Percentiles rank a stretch among this genome's conserved stretches.
These are phyloP conservation scores for Mycena chlorophos DNA, from an alignment of 768 basidiomycete species.

Conservation along the genomic window DNA sequence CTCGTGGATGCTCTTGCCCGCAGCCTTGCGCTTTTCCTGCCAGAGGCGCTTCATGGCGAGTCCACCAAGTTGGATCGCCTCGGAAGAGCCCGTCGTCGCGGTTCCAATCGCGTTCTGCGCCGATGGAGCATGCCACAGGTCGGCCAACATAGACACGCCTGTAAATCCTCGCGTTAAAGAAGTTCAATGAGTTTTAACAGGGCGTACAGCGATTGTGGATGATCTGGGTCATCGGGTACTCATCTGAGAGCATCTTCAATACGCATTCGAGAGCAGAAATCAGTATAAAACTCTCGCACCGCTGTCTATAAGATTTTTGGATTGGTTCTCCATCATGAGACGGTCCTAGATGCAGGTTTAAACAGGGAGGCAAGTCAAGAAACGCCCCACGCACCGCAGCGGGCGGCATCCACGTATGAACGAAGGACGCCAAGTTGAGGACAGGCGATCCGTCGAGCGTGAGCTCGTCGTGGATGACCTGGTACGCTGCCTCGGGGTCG, in stretches of 20 bases:
- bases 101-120: slow-evolving; percentile 65
- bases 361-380: too few species aligned
- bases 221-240: too few species aligned
- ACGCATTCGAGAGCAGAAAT: too few species aligned
- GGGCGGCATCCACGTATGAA: slow-evolving; percentile 62
- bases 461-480: slow-evolving; percentile 61
- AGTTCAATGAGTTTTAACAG: not conserved
- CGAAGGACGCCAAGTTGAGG: slow-evolving; percentile 65
- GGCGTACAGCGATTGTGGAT: slow-evolving; percentile 53
- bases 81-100: slow-evolving; percentile 70
- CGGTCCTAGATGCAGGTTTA: not conserved
- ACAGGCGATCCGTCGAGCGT: slow-evolving; percentile 64
- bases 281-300: slow-evolving; percentile 37
- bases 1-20: slow-evolving; percentile 71
- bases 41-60: slow-evolving; percentile 59
- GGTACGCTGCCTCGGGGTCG: slow-evolving; percentile 54
- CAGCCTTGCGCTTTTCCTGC: slow-evolving; percentile 66
- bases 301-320: slow-evolving; percentile 61
- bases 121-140: slow-evolving; percentile 70
- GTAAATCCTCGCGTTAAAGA: not conserved
- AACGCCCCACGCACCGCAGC: too few species aligned
- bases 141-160: slow-evolving; percentile 55
- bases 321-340: slow-evolving; percentile 54
- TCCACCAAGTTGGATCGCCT: slow-evolving; percentile 75
- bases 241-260: too few species aligned